These are phyloP conservation scores for Fusarium sarcochroum DNA, from an alignment of 2,329 filamentous ascomycete species.

Conservation along the genomic window DNA sequence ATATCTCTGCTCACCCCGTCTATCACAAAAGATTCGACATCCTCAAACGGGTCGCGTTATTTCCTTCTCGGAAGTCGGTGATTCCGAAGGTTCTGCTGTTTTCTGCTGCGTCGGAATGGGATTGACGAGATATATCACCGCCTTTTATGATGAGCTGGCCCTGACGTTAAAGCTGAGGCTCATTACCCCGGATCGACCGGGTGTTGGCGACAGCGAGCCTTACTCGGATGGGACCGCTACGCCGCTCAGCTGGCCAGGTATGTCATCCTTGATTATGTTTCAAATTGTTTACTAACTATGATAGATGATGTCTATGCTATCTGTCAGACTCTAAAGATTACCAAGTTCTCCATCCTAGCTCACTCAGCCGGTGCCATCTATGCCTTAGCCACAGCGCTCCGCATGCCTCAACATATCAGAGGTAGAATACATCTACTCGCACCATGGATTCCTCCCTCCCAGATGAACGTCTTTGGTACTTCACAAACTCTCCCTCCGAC, in stretches of 20 bases:
- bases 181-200: slow-evolving; percentile 94
- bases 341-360: slow-evolving; percentile 94
- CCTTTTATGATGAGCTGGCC: slow-evolving; percentile 97
- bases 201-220: slow-evolving; percentile 91
- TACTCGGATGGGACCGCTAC: slow-evolving; percentile 86
- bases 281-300: background rate
- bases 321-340: slow-evolving; percentile 91
- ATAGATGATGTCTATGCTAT: slow-evolving; percentile 89
- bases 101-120: slow-evolving; percentile 99
- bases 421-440: slow-evolving; percentile 94
- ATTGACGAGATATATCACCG: slow-evolving; percentile 92
- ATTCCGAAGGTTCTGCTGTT: slow-evolving; percentile 90
- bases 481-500: slow-evolving; percentile 82
- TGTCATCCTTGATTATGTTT: slow-evolving; percentile 49
- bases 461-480: slow-evolving; percentile 83
- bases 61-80: slow-evolving; percentile 96
- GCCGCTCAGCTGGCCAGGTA: slow-evolving; percentile 94
- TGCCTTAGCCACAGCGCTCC: slow-evolving; percentile 91
- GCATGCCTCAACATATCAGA: slow-evolving; percentile 95
- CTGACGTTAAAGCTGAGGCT: slow-evolving; percentile 88
- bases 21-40: slow-evolving; percentile 90
- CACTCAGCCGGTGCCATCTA: slow-evolving; percentile 99
- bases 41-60: slow-evolving; percentile 89
- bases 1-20: slow-evolving; percentile 84
- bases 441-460: slow-evolving; percentile 96